Evolutionary conservation across 2,329 filamentous ascomycete species (phyloP).

Genomic region (Thielaviopsis musarum): DNA sequence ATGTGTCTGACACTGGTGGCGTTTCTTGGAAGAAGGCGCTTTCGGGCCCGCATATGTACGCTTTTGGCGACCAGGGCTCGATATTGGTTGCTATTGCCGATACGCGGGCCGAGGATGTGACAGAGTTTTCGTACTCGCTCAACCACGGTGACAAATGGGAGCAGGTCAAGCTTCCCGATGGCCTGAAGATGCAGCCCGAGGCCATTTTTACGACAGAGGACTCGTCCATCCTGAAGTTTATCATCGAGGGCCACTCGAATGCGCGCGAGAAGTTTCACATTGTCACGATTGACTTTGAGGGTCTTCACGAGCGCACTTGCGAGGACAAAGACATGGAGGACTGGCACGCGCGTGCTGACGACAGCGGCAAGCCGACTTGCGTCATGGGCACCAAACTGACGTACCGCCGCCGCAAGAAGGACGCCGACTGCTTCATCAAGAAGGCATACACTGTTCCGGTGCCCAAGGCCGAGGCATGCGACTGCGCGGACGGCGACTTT

Average conservation of each 20-base stretch:
- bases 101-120: conserved; percentile 42
- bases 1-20: conserved; percentile 81
- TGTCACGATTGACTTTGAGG: conserved; percentile 69
- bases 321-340: conserved; percentile 63
- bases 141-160: conserved; percentile 82
- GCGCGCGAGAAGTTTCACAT: conserved; percentile 40
- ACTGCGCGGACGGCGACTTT: conserved; percentile 71
- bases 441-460: conserved; percentile 66
- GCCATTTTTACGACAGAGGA: conserved; percentile 79
- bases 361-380: conserved; percentile 67
- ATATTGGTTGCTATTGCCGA: conserved; percentile 72
- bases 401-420: conserved; percentile 69
- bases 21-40: conserved; percentile 63
- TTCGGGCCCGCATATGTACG: conserved; percentile 80
- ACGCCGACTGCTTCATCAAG: conserved; percentile 77
- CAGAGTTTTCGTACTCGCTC: conserved; percentile 56
- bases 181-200: conserved; percentile 49
- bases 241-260: conserved; percentile 50
- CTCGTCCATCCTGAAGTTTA: conserved; percentile 81
- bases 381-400: conserved; percentile 93
- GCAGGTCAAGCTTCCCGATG: conserved; percentile 47
- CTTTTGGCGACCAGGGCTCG: conserved; percentile 87
- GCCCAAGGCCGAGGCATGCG: conserved; percentile 55
- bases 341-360: conserved; percentile 72
- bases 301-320: conserved; percentile 66